Base-by-base conservation (phyloP, 768 basidiomycete genomes). In the Tremella fuciformis region DNA sequence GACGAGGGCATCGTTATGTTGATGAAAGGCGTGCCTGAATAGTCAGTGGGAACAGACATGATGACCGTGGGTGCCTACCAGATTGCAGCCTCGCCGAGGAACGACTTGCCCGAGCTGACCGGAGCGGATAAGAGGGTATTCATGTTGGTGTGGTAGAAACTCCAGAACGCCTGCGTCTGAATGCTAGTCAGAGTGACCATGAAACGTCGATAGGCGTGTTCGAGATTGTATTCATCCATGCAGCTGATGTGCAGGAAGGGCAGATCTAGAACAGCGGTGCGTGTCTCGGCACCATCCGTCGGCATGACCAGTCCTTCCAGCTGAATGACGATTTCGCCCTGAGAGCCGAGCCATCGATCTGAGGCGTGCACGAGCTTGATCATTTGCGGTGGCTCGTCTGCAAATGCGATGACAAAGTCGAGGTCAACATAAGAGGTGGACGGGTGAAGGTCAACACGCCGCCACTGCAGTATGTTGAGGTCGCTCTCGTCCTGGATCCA, bases 341-440 rank as follows among this genome's bases (percentile, higher is more conserved):
- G 92, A 1, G 92, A 88, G 1, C 91, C 91, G 64, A 96, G 80
- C 96, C 96, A 99, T 59, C 84, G 83, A 76, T 97, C 93, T 7
- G 91, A 97, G 46, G 89, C 83, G 38, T 84, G 86, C 16, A 89
- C 84, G 55, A 96, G 82, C 6, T 83, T 86, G 19, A 97, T 79
- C 2, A 80, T 84, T 2, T 85, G 78, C 3, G 82, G 80, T 40
- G 79, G 78, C 22, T 82, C 81, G 24, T 80, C 78, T 7, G 84
- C 80, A 46, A 96, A 82, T 0, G 91, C 84, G 53, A 98, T 85
- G 47, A 89, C 80, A 69, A 98, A 98, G 51, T 89, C 86, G 29
- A 86, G 78, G 38, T 85, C 80, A 34, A 92, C 60, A 3, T 69
- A 49, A 0, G 82, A 78, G 0, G 87, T 88, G 16, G 82, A 81